phyloP scores from a whole-genome alignment of 345 rosid species.

The Eucalyptus cloeziana region DNA sequence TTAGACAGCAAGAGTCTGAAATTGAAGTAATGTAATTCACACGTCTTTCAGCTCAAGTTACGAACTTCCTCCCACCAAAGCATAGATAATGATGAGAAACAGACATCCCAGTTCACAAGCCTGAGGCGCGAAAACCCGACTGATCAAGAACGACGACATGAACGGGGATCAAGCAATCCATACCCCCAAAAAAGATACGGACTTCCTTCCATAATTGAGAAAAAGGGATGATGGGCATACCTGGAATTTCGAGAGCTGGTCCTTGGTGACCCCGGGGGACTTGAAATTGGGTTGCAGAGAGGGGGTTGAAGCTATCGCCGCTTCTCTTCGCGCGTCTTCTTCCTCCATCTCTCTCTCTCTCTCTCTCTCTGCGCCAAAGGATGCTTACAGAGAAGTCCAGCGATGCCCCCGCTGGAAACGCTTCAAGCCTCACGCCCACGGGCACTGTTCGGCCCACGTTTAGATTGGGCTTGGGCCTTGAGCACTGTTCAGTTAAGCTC shows the following conservation, averaged over 20 bases:
- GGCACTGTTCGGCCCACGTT: neutral
- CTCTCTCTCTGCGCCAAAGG: neutral
- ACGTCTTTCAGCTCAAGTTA: neutral
- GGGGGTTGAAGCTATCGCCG: neutral
- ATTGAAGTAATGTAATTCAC: neutral
- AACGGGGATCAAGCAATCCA: neutral
- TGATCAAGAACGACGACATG: neutral
- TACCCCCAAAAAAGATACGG: neutral
- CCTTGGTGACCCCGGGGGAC: neutral
- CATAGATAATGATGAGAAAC: neutral
- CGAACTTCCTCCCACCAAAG: neutral
- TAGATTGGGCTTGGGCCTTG: neutral
- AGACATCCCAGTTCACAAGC: neutral
- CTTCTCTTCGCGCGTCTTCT: constrained; percentile 8
- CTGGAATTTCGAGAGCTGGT: constrained; percentile 1
- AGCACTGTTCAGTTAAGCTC: neutral
- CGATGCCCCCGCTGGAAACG: neutral
- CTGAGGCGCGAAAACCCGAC: neutral
- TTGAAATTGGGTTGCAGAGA: neutral
- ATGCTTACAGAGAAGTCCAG: neutral
- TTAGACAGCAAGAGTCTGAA: neutral
- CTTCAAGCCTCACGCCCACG: neutral
- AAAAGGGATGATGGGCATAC: neutral
- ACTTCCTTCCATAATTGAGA: neutral
- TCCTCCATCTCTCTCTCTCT: neutral